Percentiles rank a stretch among this genome's conserved stretches.
phyloP scores from a whole-genome alignment of 1,139 yeast genomes.

The Hyphopichia buzzinii region DNA sequence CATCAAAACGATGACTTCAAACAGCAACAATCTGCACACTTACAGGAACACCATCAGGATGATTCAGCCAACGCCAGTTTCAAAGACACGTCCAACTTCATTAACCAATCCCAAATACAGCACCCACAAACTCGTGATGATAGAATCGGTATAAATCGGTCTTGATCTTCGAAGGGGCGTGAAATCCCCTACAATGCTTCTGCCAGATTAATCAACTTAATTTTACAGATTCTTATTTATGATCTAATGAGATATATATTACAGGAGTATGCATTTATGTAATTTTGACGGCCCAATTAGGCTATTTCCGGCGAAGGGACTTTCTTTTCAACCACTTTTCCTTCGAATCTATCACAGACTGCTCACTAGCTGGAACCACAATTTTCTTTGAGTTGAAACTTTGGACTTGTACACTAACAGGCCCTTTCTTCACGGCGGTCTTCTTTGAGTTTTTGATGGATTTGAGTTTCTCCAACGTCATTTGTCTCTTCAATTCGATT shows the following conservation, averaged over 20 bases:
- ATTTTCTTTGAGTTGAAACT: slow-evolving; percentile 22
- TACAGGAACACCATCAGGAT: slow-evolving; percentile 7
- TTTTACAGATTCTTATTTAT: too few relatives aligned
- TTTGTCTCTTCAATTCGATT: slow-evolving; percentile 21
- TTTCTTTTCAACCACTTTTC: slow-evolving; percentile 64
- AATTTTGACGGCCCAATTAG: neutral
- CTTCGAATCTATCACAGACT: slow-evolving; percentile 39
- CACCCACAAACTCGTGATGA: slow-evolving; percentile 11
- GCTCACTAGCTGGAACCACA: slow-evolving; percentile 47
- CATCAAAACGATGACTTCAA: slow-evolving; percentile 5
- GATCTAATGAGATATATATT: neutral
- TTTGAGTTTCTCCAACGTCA: slow-evolving; percentile 42
- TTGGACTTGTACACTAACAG: slow-evolving; percentile 53
- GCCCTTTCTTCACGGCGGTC: slow-evolving; percentile 48
- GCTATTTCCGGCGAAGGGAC: slow-evolving; percentile 40
- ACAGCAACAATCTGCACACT: slow-evolving; percentile 7
- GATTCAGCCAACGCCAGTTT: slow-evolving; percentile 4
- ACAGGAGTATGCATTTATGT: neutral
- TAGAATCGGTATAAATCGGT: slow-evolving; percentile 11
- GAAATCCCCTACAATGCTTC: too few relatives aligned
- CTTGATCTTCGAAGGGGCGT: neutral
- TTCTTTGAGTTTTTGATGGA: slow-evolving; percentile 39
- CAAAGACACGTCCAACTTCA: slow-evolving; percentile 3
- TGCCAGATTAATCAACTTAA: too few relatives aligned
- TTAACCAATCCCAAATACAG: neutral